Evolutionary conservation across 2,329 filamentous ascomycete genomes (phyloP).

Genomic region (Fonsecaea pedrosoi): DNA sequence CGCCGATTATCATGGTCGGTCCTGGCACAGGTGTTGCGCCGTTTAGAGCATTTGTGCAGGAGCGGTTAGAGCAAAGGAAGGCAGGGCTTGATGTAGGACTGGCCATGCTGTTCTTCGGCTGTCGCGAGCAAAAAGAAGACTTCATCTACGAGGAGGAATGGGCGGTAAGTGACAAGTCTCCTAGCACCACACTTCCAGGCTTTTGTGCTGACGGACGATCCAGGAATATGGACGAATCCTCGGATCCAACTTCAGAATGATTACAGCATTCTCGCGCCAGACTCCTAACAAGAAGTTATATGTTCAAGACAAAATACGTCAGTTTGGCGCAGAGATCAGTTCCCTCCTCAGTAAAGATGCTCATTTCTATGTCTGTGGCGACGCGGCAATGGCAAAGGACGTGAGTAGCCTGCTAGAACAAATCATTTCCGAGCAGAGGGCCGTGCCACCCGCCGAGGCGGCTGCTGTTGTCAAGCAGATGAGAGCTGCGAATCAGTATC

Average conservation of each 20-base stretch:
- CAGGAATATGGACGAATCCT: conserved; percentile 7
- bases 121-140: conserved; percentile 47
- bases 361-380: conserved; percentile 20
- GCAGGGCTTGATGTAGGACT: conserved; percentile 48
- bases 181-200: neutral
- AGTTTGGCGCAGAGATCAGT: conserved; percentile 1
- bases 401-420: conserved; percentile 3
- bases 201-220: neutral
- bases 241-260: neutral
- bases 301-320: conserved; percentile 16
- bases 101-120: conserved; percentile 55
- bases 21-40: conserved; percentile 86
- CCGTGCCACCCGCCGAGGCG: neutral
- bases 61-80: conserved; percentile 42
- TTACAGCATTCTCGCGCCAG: conserved; percentile 20
- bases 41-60: conserved; percentile 34
- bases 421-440: conserved; percentile 2
- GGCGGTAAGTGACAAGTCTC: neutral
- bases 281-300: conserved; percentile 11
- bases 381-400: conserved; percentile 21
- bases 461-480: conserved; percentile 6
- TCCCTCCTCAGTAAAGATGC: conserved; percentile 10
- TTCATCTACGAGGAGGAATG: conserved; percentile 45
- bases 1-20: conserved; percentile 93
- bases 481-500: conserved; percentile 7